Base-by-base conservation (phyloP, 176 grass and related monocot genomes). In the Phoenix roebelenii region DNA sequence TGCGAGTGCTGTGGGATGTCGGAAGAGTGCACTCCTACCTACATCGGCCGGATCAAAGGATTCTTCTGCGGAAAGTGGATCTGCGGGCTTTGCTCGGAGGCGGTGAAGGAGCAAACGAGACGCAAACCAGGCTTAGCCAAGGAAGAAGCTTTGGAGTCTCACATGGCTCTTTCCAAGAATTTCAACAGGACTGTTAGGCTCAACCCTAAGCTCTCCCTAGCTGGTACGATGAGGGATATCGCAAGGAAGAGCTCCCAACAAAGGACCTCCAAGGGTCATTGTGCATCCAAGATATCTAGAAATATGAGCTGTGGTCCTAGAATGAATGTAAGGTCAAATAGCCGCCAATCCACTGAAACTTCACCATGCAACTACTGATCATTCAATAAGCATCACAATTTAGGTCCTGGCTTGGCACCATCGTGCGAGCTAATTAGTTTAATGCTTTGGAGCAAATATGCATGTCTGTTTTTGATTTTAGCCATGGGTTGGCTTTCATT, bases 1-100 rank as follows among this genome's bases (percentile, higher is more conserved):
- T 95, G 89, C 79, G 89, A 95, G 74, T 95, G 89, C 57, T 95
- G 89, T 74, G 79, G 78, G 25, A 89, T 95, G 65, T 66, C 82
- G 64, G 82, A 95, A 77, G 89, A 95, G 50, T 95, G 85, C 85
- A 95, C 89, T 59, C 85, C 85, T 3, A 82, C 67, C 32, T 95
- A 89, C 89, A 89, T 95, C 79, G 80, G 66, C 22, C 76, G 72
- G 39, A 80, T 89, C 18, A 64, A 79, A 20, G 82, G 80, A 72
- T 76, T 60, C 55, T 95, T 95, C 85, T 50, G 53, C n/a, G 89
- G 85, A 18, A 79, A 68, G 74, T 95, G 89, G 89, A 74, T 95
- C 63, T 95, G 89, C 78, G 89, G 89, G 15, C 81, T 95, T 26
- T 95, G 89, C 64, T 56, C 61, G 12, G 89, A 89, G 79, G 89